These are phyloP conservation scores for Arthromyces matolae DNA, from an alignment of 768 basidiomycete genomes.

Conservation along the genomic window DNA sequence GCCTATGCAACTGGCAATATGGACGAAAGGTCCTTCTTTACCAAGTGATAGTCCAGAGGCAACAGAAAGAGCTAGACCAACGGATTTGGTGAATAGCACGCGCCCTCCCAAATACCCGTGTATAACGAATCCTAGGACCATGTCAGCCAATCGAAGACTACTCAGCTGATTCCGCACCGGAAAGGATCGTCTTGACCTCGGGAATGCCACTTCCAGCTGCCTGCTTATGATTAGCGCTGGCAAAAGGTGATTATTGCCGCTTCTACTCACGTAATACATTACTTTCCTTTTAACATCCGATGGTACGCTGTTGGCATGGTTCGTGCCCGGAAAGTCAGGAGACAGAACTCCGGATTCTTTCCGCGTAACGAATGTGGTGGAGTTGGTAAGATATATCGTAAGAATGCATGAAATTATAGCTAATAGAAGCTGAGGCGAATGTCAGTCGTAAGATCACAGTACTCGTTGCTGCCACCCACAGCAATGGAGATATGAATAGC, in stretches of 20 bases:
- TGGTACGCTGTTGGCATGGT: constrained; percentile 14
- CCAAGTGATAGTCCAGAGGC: constrained; percentile 90
- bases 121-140: constrained; percentile 84
- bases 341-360: constrained; percentile 81
- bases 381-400: constrained; percentile 84
- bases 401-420: no score
- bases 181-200: constrained; percentile 93
- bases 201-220: constrained; percentile 96
- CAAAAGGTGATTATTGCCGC: background rate
- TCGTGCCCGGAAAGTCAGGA: constrained; percentile 42
- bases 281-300: constrained; percentile 53
- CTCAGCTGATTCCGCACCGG: constrained; percentile 42
- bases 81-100: constrained; percentile 83
- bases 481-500: constrained; percentile 70
- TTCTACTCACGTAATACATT: constrained; percentile 73
- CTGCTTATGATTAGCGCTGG: constrained; percentile 28
- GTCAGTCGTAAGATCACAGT: constrained; percentile 44
- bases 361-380: constrained; percentile 81
- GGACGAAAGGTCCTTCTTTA: constrained; percentile 71
- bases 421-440: constrained; percentile 68
- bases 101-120: constrained; percentile 94
- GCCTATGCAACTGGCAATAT: constrained; percentile 88
- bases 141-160: background rate
- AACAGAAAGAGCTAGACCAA: constrained; percentile 87
- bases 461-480: constrained; percentile 42